Conservation (phyloP, 176 grass and related monocot genomes). For the Aegilops tauschii region DNA sequence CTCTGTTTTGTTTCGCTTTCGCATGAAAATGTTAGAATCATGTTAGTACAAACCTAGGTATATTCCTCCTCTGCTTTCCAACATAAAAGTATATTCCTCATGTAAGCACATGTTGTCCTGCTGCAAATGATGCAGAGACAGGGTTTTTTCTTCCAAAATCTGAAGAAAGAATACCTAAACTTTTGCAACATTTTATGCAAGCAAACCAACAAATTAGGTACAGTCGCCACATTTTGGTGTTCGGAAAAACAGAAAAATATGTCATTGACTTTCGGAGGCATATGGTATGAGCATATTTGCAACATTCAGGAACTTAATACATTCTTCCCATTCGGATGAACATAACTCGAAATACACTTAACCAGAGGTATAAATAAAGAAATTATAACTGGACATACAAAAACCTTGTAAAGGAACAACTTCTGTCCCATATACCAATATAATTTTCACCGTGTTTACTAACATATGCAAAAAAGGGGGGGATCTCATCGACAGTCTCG, state of each 20-base stretch:
- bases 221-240: not conserved
- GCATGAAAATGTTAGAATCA: too few species aligned
- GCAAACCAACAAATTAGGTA: not conserved
- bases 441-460: slow-evolving; percentile 24
- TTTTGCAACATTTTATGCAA: not conserved
- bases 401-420: not conserved
- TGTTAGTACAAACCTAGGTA: too few species aligned
- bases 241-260: not conserved
- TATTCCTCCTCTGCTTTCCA: too few species aligned
- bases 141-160: not conserved
- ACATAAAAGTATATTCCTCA: not conserved
- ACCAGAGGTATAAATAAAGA: not conserved
- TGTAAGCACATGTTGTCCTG: not conserved
- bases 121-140: not conserved
- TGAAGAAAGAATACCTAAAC: not conserved
- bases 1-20: too few species aligned
- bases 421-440: slow-evolving; percentile 20
- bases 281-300: not conserved
- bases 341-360: slow-evolving; percentile 12
- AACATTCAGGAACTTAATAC: slow-evolving; percentile 12
- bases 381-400: not conserved
- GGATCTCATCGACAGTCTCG: not conserved
- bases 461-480: not conserved
- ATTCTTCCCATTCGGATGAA: slow-evolving; percentile 8
- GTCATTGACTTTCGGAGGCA: not conserved